Base-by-base conservation (phyloP, 2,329 filamentous ascomycete species). In the Fusarium sp. region DNA sequence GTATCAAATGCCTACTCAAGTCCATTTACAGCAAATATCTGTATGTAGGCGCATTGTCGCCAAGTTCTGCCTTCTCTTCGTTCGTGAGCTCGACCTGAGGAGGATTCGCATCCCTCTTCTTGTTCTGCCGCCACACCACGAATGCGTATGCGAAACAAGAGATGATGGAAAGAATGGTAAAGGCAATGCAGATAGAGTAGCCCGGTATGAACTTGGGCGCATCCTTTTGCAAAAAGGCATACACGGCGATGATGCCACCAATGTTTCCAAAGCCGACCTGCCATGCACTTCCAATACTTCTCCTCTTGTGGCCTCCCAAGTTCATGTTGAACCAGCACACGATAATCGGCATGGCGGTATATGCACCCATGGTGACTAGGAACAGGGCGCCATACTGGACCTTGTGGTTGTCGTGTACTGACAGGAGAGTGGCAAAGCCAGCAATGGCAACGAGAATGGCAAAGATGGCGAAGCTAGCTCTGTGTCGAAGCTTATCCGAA, bases 271-370 rank as follows among this genome's bases (percentile, higher is more conserved):
- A 92, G 1, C 88, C 88, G 38, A 93, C 81, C 73, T 93, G 90
- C 88, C 88, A 93, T 1, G 88, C 90, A 9, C 85, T 85, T 11
- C 90, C 90, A 14, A 93, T 84, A 9, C 87, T 82, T 38, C 90
- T 82, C 4, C 89, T 83, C 53, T 88, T 88, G 71, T 93, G 90
- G 0, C 89, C 90, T 3, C 86, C 86, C 1, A 92, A 78, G 67
- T 93, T 93, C 85, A 92, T 92, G 67, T 88, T 89, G 74, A 89
- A 93, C 90, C 90, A 93, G 73, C 89, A 93, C 8, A 93, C 84
- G 38, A 93, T 86, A 27, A 97, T 88, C 0, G 94, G 93, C 89
- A 97, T 93, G n/a, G 93, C 91, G 1, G 87, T 88, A 76, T 96
- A 97, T 0, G 85, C 84, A 45, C 92, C 92, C 78, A 88, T 88